phyloP scores from a whole-genome alignment of 1,284 basidiomycete genomes.

The Inonotus obliquus region DNA sequence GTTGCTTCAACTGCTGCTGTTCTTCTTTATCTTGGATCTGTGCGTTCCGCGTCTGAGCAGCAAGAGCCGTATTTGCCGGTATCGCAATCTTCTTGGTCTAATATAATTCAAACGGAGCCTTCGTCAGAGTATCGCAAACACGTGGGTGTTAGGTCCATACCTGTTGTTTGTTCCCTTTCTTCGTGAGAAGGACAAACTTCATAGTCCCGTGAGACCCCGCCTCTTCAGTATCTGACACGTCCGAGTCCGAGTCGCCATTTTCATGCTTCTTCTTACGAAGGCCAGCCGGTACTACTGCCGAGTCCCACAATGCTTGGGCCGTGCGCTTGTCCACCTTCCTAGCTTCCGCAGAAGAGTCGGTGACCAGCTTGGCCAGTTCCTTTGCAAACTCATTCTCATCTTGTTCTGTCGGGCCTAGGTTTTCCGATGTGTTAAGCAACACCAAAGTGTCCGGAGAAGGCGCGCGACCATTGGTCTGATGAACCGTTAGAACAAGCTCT shows the following conservation, averaged over 20 bases:
- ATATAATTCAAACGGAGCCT: neutral
- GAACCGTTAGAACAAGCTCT: slow-evolving; percentile 14
- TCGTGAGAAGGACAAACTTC: slow-evolving; percentile 93
- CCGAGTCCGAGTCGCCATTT: slow-evolving; percentile 48
- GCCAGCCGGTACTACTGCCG: slow-evolving; percentile 67
- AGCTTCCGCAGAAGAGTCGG: slow-evolving; percentile 79
- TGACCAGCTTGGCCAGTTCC: slow-evolving; percentile 93
- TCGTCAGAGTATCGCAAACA: neutral
- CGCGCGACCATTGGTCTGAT: slow-evolving; percentile 58
- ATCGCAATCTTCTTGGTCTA: slow-evolving; percentile 84
- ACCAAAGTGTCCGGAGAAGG: slow-evolving; percentile 76
- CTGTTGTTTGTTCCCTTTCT: slow-evolving; percentile 91
- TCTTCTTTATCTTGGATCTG: slow-evolving; percentile 91
- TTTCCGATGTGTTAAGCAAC: slow-evolving; percentile 62
- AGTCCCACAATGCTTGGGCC: slow-evolving; percentile 80
- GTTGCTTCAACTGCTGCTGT: slow-evolving; percentile 89
- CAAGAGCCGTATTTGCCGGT: slow-evolving; percentile 81
- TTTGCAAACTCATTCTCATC: slow-evolving; percentile 93
- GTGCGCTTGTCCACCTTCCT: slow-evolving; percentile 82
- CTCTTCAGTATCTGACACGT: slow-evolving; percentile 32
- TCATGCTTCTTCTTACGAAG: slow-evolving; percentile 56
- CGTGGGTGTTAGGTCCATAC: slow-evolving; percentile 37
- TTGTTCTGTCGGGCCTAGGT: slow-evolving; percentile 75
- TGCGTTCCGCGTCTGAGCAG: slow-evolving; percentile 83
- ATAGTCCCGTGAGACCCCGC: slow-evolving; percentile 52